Evolutionary conservation across 1,284 basidiomycete species (phyloP).

Genomic region (Ganoderma leucocontextum): DNA sequence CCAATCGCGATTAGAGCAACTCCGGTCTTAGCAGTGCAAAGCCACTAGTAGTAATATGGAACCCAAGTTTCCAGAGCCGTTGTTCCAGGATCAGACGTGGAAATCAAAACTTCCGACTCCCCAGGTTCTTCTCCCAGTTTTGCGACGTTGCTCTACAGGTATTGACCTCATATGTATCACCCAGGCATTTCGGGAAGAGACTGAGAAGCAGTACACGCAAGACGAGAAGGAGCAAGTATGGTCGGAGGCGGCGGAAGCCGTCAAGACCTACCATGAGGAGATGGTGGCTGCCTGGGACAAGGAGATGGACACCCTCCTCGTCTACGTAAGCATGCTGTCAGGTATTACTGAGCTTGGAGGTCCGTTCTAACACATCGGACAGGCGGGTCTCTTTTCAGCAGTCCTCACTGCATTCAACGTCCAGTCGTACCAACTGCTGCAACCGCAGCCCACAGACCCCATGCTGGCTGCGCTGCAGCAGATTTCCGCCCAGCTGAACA

Average conservation of each 20-base stretch:
- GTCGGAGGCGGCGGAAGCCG: background rate
- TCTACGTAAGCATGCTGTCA: background rate
- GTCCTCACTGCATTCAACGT: constrained; percentile 31
- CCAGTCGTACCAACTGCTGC: constrained; percentile 21
- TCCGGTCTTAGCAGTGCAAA: no score
- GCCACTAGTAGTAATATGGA: background rate
- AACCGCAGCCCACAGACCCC: constrained; percentile 10
- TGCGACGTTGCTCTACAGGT: background rate
- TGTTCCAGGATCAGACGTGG: background rate
- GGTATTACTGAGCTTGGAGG: background rate
- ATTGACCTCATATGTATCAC: constrained; percentile 15
- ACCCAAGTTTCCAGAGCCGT: background rate
- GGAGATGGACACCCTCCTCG: constrained; percentile 11
- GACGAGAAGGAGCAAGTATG: constrained; percentile 5
- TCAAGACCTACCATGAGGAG: constrained; percentile 11
- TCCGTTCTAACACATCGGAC: background rate
- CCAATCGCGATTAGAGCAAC: no score
- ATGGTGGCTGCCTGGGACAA: constrained; percentile 7
- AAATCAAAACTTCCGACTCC: background rate
- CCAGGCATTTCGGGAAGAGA: constrained; percentile 3
- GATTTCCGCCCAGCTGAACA: constrained; percentile 26
- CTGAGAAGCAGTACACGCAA: constrained; percentile 2
- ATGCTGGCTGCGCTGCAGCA: constrained; percentile 16
- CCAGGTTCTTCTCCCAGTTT: background rate
- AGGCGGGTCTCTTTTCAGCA: constrained; percentile 34